phyloP scores from a whole-genome alignment of 768 basidiomycete species.

The Mycena galopus region DNA sequence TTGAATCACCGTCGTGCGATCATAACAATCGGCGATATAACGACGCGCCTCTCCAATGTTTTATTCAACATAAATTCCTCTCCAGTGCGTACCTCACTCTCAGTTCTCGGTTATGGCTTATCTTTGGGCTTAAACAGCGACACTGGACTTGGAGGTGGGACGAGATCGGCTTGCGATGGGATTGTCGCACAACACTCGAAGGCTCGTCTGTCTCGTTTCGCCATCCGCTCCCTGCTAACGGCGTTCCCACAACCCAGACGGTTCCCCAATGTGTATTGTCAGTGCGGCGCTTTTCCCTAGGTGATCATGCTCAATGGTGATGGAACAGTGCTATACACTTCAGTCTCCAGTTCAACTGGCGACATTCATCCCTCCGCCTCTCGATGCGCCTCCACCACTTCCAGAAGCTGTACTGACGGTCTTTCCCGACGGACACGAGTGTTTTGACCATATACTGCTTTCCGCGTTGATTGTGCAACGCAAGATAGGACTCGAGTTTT shows the following conservation, averaged over 20 bases:
- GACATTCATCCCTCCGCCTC: constrained; percentile 60
- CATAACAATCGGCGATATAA: constrained; percentile 55
- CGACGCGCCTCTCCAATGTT: constrained; percentile 55
- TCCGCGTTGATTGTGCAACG: constrained; percentile 59
- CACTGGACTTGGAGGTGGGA: constrained; percentile 58
- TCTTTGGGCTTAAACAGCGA: constrained; percentile 43
- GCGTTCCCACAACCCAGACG: too few relatives aligned
- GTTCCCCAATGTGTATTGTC: constrained; percentile 62
- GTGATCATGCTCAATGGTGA: not conserved
- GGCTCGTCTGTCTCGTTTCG: too few relatives aligned
- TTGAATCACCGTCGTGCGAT: constrained; percentile 57
- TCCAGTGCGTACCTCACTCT: constrained; percentile 39
- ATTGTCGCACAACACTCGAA: constrained; percentile 57
- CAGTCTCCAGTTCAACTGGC: constrained; percentile 53
- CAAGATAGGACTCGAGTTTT: constrained; percentile 46
- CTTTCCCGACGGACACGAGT: constrained; percentile 58
- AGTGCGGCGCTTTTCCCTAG: constrained; percentile 2
- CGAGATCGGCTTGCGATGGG: constrained; percentile 57
- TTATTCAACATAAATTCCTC: constrained; percentile 50
- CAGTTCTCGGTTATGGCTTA: not conserved
- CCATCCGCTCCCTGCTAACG: too few relatives aligned
- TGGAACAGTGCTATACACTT: constrained; percentile 47
- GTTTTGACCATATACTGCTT: constrained; percentile 60
- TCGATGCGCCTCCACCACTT: constrained; percentile 61
- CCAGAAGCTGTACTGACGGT: constrained; percentile 60